phyloP scores from a whole-genome alignment of 768 basidiomycete genomes.

The Podaxis rugospora region DNA sequence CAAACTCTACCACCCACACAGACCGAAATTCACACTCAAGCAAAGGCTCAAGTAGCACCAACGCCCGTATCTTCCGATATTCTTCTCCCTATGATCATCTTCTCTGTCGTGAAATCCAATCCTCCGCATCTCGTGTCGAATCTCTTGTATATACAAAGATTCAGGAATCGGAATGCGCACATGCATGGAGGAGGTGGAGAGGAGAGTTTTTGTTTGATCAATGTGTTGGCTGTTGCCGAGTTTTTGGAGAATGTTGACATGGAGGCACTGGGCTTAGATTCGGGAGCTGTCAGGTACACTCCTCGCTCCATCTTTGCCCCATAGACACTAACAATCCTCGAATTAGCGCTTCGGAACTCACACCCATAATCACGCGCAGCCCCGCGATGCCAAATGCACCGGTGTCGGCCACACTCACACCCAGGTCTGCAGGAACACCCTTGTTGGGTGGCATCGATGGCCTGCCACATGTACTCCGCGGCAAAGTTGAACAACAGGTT shows the following conservation, averaged over 20 bases:
- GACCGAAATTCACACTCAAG: background rate
- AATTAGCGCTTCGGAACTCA: conserved; percentile 67
- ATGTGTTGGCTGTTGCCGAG: conserved; percentile 91
- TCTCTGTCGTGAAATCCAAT: conserved; percentile 89
- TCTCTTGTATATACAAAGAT: conserved; percentile 60
- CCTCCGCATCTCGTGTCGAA: conserved; percentile 76
- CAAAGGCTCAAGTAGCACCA: conserved; percentile 16
- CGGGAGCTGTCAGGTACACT: conserved; percentile 55
- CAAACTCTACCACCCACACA: background rate
- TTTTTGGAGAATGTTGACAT: conserved; percentile 95
- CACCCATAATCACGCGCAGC: conserved; percentile 68
- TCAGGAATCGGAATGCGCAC: conserved; percentile 38
- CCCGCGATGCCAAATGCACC: conserved; percentile 44
- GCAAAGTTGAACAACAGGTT: conserved; percentile 74
- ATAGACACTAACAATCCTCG: background rate
- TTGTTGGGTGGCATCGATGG: conserved; percentile 25
- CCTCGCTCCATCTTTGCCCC: background rate
- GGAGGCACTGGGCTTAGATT: conserved; percentile 55
- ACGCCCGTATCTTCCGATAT: conserved; percentile 81
- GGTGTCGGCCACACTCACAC: conserved; percentile 19
- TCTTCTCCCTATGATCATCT: conserved; percentile 90
- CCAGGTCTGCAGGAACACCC: background rate
- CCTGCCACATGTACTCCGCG: conserved; percentile 53
- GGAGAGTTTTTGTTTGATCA: conserved; percentile 90
- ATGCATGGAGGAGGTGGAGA: conserved; percentile 57